These are phyloP conservation scores for Cubamyces lactineus DNA, from an alignment of 768 basidiomycete species.

Conservation along the genomic window DNA sequence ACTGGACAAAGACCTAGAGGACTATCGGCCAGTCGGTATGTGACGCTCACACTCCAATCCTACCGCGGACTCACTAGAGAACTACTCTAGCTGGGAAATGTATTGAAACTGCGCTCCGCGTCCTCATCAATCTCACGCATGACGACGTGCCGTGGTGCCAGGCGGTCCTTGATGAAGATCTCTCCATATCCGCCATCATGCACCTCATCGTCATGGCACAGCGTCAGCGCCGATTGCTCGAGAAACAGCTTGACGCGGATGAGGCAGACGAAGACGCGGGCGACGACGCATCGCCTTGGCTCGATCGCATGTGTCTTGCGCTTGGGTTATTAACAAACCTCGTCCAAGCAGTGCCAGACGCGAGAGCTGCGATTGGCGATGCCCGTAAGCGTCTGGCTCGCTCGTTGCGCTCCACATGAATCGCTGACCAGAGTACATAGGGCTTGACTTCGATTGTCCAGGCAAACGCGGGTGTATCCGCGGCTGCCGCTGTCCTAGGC, in stretches of 20 bases:
- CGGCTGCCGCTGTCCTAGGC: slow-evolving; percentile 54
- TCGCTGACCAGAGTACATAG: slow-evolving; percentile 37
- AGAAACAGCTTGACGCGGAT: slow-evolving; percentile 23
- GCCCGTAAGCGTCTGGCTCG: slow-evolving; percentile 48
- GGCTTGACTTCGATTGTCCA: slow-evolving; percentile 53
- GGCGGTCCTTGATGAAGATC: slow-evolving; percentile 50
- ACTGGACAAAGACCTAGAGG: slow-evolving; percentile 29
- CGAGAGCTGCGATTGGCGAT: slow-evolving; percentile 49
- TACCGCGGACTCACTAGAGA: not conserved
- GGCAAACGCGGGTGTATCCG: slow-evolving; percentile 53
- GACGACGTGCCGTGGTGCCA: slow-evolving; percentile 58
- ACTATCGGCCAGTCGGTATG: slow-evolving; percentile 16
- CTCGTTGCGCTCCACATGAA: slow-evolving; percentile 2
- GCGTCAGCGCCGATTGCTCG: slow-evolving; percentile 20
- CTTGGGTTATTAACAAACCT: slow-evolving; percentile 79
- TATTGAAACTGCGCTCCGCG: slow-evolving; percentile 60
- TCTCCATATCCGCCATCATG: slow-evolving; percentile 50
- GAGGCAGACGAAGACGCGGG: slow-evolving; percentile 26
- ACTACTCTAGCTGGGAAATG: slow-evolving; percentile 46
- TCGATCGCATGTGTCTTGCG: slow-evolving; percentile 77
- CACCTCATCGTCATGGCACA: slow-evolving; percentile 50
- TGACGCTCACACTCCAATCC: not conserved
- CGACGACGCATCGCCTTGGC: slow-evolving; percentile 42
- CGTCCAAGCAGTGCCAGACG: slow-evolving; percentile 59
- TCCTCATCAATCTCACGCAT: slow-evolving; percentile 75